These are phyloP conservation scores for Linum tenue DNA, from an alignment of 345 rosid species.

Conservation along the genomic window DNA sequence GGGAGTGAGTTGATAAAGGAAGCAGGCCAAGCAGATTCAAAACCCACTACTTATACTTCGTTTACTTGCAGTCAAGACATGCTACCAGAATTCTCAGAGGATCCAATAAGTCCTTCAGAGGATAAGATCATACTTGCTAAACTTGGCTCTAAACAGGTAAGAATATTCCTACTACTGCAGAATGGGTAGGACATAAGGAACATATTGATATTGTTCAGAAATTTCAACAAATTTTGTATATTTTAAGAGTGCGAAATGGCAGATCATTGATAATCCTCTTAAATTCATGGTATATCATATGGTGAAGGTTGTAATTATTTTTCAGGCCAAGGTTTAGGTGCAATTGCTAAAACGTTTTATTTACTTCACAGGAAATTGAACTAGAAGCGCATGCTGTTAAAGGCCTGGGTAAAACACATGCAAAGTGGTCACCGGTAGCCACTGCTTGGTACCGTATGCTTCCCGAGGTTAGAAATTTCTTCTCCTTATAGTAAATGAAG, in stretches of 20 bases:
- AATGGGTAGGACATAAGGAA: neutral
- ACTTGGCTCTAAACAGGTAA: constrained; percentile 82
- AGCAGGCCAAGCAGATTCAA: constrained; percentile 30
- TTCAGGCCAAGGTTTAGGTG: neutral
- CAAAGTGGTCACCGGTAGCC: constrained; percentile 97
- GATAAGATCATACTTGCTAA: constrained; percentile 62
- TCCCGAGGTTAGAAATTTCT: constrained; percentile 56
- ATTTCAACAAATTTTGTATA: neutral
- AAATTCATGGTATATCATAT: too few species aligned
- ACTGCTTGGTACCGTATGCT: constrained; percentile 96
- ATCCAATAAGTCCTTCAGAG: constrained; percentile 38
- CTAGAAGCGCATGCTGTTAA: constrained; percentile 94
- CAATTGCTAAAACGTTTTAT: neutral
- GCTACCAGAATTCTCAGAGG: constrained; percentile 43
- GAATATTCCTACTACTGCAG: neutral
- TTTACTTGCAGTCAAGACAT: constrained; percentile 58
- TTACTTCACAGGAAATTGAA: constrained; percentile 65
- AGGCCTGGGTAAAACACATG: constrained; percentile 86
- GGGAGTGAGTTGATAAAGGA: constrained; percentile 75
- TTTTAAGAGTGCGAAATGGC: neutral
- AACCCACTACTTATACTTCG: constrained; percentile 64
- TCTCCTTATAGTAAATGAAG: neutral
- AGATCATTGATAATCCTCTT: neutral
- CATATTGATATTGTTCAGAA: neutral
- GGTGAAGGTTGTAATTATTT: neutral